Conservation (phyloP, 2,329 filamentous ascomycete genomes). For the Pleurostoma richardsiae region DNA sequence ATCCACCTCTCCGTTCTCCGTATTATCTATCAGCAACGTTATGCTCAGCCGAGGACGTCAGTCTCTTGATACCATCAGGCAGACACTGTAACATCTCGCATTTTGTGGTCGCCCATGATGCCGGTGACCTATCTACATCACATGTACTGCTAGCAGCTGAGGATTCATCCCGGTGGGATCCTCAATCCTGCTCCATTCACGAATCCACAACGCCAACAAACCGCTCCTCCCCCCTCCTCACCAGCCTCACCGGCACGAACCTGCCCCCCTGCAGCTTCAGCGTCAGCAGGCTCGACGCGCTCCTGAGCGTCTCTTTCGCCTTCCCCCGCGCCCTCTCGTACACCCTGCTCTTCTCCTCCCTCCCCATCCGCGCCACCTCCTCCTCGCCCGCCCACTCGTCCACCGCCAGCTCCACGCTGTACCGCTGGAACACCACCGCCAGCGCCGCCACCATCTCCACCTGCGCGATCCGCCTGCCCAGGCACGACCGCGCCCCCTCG, state of each 20-base stretch:
- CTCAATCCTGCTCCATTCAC: not conserved
- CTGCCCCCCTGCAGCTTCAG: slow-evolving; percentile 60
- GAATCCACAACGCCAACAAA: slow-evolving; percentile 43
- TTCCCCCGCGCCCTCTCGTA: slow-evolving; percentile 58
- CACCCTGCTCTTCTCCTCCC: slow-evolving; percentile 38
- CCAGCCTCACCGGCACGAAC: slow-evolving; percentile 62
- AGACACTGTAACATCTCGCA: not conserved
- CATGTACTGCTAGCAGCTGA: too few relatives aligned
- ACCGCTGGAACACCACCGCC: slow-evolving; percentile 49
- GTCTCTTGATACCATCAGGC: not conserved
- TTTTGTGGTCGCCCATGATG: not conserved
- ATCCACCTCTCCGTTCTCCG: too few relatives aligned
- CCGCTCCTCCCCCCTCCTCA: slow-evolving; percentile 64
- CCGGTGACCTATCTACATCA: too few relatives aligned
- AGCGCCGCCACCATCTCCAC: slow-evolving; percentile 53
- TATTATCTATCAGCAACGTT: too few relatives aligned
- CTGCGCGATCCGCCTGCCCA: slow-evolving; percentile 54
- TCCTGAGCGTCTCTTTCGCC: slow-evolving; percentile 44
- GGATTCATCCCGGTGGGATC: too few relatives aligned
- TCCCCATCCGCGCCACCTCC: slow-evolving; percentile 46
- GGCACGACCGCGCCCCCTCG: slow-evolving; percentile 51
- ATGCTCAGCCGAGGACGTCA: too few relatives aligned
- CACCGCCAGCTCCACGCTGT: slow-evolving; percentile 67
- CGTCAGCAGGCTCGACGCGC: slow-evolving; percentile 62
- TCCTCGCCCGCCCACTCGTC: slow-evolving; percentile 51